Percentiles rank a stretch among this genome's conserved stretches.
Evolutionary conservation across 345 rosid genomes (phyloP).

Genomic region (Eucalyptus grandis): DNA sequence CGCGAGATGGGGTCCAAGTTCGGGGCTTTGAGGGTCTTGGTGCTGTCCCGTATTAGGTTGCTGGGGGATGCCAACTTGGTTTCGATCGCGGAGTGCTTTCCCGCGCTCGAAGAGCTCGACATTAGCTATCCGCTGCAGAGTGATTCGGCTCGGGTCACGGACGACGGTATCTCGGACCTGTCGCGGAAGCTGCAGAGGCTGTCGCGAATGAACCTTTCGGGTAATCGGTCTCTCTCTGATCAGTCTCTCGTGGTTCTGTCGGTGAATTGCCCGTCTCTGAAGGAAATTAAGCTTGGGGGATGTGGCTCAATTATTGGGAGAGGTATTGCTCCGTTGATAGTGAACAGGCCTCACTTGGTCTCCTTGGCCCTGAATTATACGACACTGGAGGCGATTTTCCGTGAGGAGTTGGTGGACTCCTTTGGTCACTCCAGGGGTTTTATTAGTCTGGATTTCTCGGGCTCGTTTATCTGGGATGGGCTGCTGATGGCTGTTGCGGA

Average conservation of each 20-base stretch:
- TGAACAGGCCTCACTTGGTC: conserved; percentile 10
- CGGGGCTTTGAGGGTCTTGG: conserved; percentile 27
- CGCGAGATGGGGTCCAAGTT: conserved; percentile 3
- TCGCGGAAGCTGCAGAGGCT: too few species aligned
- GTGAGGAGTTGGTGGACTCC: conserved; percentile 6
- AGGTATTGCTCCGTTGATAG: conserved; percentile 28
- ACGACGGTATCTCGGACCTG: too few species aligned
- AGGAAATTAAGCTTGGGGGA: conserved; percentile 25
- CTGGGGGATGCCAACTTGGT: too few species aligned
- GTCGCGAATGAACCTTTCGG: conserved; percentile 20
- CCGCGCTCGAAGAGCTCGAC: too few species aligned
- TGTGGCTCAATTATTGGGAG: conserved; percentile 39
- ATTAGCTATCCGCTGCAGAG: too few species aligned
- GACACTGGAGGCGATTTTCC: conserved; percentile 9
- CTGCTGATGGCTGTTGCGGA: conserved; percentile 29
- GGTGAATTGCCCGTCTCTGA: conserved; percentile 18
- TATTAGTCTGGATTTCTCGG: conserved; percentile 30
- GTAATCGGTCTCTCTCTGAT: conserved; percentile 52
- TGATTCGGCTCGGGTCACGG: too few species aligned
- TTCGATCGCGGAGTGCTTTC: too few species aligned
- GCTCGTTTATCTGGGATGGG: conserved; percentile 45
- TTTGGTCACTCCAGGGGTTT: conserved; percentile 25
- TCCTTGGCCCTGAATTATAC: conserved; percentile 17
- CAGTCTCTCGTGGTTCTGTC: conserved; percentile 27
- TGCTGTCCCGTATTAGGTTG: conserved; percentile 7